These are phyloP conservation scores for Picea abies DNA, from an alignment of 83 land plant genomes.

Conservation along the genomic window DNA sequence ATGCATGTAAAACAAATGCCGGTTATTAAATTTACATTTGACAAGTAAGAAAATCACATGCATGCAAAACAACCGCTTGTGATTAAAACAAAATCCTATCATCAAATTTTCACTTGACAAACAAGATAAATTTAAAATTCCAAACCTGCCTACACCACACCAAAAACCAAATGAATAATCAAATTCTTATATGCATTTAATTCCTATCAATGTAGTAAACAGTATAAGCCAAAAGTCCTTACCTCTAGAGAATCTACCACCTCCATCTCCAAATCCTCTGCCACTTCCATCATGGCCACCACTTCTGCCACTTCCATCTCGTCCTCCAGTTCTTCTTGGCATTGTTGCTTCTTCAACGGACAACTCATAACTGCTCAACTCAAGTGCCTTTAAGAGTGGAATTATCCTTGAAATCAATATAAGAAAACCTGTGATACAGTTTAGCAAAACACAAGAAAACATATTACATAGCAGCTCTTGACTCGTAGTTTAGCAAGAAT, in stretches of 20 bases:
- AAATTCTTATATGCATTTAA: neutral
- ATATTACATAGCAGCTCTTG: neutral
- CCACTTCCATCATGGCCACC: conserved; percentile 38
- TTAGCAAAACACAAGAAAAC: neutral
- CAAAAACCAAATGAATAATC: neutral
- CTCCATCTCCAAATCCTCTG: conserved; percentile 2
- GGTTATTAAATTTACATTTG: no score
- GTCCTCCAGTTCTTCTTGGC: conserved; percentile 23
- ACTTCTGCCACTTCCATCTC: conserved; percentile 32
- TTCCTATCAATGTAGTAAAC: neutral
- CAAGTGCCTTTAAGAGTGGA: conserved; percentile 61
- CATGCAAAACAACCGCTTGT: no score
- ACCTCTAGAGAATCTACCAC: conserved; percentile 20
- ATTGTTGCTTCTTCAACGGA: conserved; percentile 68
- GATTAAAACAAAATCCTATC: no score
- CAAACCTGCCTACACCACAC: no score
- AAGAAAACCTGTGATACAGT: conserved; percentile 63
- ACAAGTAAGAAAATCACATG: no score
- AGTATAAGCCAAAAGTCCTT: neutral
- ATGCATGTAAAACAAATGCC: no score
- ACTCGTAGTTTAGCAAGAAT: neutral
- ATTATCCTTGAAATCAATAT: conserved; percentile 52
- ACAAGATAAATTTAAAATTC: no score
- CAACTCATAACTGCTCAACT: conserved; percentile 62
- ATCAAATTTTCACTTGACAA: no score